Base-by-base conservation (phyloP, 1,284 basidiomycete species). In the Boletellus deceptivus region DNA sequence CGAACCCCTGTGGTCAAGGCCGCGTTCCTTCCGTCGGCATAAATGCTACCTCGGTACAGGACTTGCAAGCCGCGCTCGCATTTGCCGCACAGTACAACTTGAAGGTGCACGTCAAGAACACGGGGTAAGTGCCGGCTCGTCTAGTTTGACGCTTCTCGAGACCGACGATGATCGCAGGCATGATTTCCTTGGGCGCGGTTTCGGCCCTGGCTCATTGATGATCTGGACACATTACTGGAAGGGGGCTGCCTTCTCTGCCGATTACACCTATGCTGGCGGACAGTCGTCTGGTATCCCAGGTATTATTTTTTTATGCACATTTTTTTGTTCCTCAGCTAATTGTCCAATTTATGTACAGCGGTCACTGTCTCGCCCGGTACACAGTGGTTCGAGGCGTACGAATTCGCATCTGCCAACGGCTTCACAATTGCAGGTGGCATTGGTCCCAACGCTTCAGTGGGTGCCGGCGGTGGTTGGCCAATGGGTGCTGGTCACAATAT, bases 401-500 rank as follows among this genome's bases (percentile, higher is more conserved):
- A 35, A n/a, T 35, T 35, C 34, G 34, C 34, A 14, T 35, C 20
- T 38, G 25, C 46, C 24, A 42, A 46, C 11, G 29, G 44, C 14
- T 33, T 41, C 6, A 46, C 34, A 3, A 46, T 45, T 13, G 29
- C 44, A 4, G 49, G 38, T 33, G 43, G 17, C 22, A 17, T 46
- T 13, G 34, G 33, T 14, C 31, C 18, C 31, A 42, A 46, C 3
- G 71, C 66, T 31, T 72, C 72, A 3, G 67, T 71, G 17, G 72
- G 72, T 41, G 67, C 71, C 24, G 67, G 63, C 45, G 71, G 71
- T 37, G 74, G 75, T 3, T 76, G 72, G 64, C 55, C 72, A 27
- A 38, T 71, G 43, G 72, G 74, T 27, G 75, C 74, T 20, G 76
- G 76, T 8, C 72, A 78, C 55, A 73, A 71, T 43, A 60, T 72